Conservation (phyloP, 768 basidiomycete genomes). For the Gymnopilus junonius region DNA sequence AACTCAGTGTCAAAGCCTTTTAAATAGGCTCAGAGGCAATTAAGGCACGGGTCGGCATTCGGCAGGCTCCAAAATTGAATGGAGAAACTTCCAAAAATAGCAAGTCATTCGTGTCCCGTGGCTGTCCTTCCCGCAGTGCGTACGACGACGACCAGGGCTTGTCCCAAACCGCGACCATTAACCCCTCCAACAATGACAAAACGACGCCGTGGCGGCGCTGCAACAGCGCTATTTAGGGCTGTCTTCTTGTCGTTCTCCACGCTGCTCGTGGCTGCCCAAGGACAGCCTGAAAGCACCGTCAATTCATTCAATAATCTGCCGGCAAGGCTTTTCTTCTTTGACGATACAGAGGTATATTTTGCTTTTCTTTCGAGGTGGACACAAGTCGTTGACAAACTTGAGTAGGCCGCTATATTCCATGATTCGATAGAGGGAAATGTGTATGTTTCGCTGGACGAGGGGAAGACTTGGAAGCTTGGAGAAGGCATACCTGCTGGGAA, state of each 20-base stretch:
- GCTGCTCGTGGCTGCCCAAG: slow-evolving; percentile 24
- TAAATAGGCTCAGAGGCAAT: too few species aligned
- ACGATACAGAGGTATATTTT: slow-evolving; percentile 75
- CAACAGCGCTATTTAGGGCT: slow-evolving; percentile 15
- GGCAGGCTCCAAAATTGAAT: background rate
- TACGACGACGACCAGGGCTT: slow-evolving; percentile 18
- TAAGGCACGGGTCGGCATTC: background rate
- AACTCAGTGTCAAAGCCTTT: too few species aligned
- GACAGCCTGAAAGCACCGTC: slow-evolving; percentile 49
- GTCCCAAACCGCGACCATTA: slow-evolving; percentile 22
- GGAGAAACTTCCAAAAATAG: slow-evolving; percentile 4
- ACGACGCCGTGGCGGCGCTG: slow-evolving; percentile 15
- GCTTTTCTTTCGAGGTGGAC: background rate
- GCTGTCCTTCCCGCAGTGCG: slow-evolving; percentile 11
- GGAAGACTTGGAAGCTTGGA: slow-evolving; percentile 64
- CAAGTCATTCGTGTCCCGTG: background rate
- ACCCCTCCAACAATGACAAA: slow-evolving; percentile 14
- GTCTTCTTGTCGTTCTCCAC: slow-evolving; percentile 18
- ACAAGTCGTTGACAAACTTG: slow-evolving; percentile 15
- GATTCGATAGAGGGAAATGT: slow-evolving; percentile 72
- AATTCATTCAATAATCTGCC: slow-evolving; percentile 74
- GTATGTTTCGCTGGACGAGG: slow-evolving; percentile 86
- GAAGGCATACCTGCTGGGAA: slow-evolving; percentile 58
- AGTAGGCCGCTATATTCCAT: slow-evolving; percentile 73
- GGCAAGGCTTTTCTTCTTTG: slow-evolving; percentile 85